Evolutionary conservation across 306 rosid species (phyloP), one percentile per base, ranked within the genome.

Genomic region (Corylus heterophylla): DNA sequence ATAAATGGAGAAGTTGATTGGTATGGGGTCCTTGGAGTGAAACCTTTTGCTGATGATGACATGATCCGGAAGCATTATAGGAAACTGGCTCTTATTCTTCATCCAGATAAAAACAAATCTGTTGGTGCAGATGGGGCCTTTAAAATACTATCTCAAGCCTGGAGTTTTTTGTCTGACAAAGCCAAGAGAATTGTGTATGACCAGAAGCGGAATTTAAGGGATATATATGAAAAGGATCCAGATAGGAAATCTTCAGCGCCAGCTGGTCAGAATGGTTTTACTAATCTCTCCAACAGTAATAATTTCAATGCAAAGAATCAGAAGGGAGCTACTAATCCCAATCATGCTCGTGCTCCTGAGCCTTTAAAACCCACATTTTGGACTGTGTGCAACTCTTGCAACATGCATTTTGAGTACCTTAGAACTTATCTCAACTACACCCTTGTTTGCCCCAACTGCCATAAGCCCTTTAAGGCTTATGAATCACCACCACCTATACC

Each of bases 51-150:
- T 47, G 83, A 91, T 82, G 89, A 82, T 7, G 86, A 80, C 78
- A 88, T 89, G 56, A 87, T 92, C 76, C 89, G 92, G 68, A 89
- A 76, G 64, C 80, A 71, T 14, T 94, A 83, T 69, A 84, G 84
- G 83, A 87, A 82, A 75, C 76, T 91, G 77, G 93, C 92, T 72
- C 86, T 87, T 47, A 13, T 47, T 70, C 84, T 92, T 75, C 97
- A 92, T 75, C 98, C 97, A 6, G 97, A 91, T 54, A 89, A 85
- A 85, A 94, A 94, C 79, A 90, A 89, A 81, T 89, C 98, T 3
- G 83, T 83, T 8, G 98, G 97, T 37, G 97, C 95, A 1, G 89
- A 85, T 17, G 93, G 87, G 56, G 98, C 98, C 52, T 94, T 92
- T 87, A 84, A 75, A 77, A 86, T 92, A 71, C 29, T 94, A 48